Percentiles rank a stretch among this genome's conserved stretches.
Conservation (phyloP, 805 yeast species). For the Isabelozyma pseudorhagii region DNA sequence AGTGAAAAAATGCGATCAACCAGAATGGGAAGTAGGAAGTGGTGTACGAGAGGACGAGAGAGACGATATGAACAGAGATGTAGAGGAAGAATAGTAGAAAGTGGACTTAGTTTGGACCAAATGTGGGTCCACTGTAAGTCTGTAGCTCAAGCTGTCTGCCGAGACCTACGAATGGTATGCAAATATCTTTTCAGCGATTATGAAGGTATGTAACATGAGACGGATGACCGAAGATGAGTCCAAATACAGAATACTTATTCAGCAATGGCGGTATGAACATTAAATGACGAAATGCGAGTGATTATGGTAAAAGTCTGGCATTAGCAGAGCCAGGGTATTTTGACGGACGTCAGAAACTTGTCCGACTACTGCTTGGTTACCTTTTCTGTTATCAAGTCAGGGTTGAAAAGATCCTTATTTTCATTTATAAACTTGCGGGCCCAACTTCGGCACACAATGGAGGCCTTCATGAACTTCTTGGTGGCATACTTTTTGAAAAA, state of each 20-base stretch:
- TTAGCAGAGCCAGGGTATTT: neutral
- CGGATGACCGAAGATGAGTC: neutral
- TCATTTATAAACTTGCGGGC: conserved; percentile 58
- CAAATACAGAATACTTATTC: neutral
- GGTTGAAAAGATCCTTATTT: conserved; percentile 38
- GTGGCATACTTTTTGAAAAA: conserved; percentile 92
- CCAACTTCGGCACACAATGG: conserved; percentile 79
- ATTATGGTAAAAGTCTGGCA: neutral
- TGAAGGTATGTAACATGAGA: neutral
- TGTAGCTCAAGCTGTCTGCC: neutral
- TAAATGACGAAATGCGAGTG: neutral
- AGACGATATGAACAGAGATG: neutral
- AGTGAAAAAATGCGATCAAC: neutral
- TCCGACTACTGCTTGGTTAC: neutral
- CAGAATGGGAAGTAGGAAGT: neutral
- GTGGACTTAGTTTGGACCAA: neutral
- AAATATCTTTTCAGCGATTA: too few relatives aligned
- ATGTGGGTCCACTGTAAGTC: neutral
- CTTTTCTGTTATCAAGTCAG: neutral
- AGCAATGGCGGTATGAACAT: neutral
- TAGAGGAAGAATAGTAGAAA: neutral
- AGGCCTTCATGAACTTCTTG: conserved; percentile 82
- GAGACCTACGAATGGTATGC: too few relatives aligned
- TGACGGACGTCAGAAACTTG: neutral
- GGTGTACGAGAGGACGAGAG: neutral